Conservation (phyloP, 257 asterid genomes). For the Hygrophila difformis region DNA sequence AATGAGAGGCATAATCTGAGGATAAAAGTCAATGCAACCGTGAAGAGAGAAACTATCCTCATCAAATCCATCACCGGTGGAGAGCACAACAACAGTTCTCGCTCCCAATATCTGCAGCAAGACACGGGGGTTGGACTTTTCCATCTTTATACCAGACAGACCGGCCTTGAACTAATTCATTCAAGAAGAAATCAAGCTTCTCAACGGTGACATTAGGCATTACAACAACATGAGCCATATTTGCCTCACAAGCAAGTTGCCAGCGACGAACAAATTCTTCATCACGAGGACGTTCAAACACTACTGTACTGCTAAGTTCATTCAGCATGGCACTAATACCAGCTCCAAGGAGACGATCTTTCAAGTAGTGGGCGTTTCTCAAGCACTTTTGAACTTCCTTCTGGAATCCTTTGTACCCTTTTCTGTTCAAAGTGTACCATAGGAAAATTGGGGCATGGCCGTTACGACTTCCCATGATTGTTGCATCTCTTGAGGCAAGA, state of each 20-base stretch:
- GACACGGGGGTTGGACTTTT: slow-evolving; percentile 57
- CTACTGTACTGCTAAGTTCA: slow-evolving; percentile 93
- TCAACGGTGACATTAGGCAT: slow-evolving; percentile 79
- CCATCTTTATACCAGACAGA: slow-evolving; percentile 57
- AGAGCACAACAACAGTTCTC: slow-evolving; percentile 44
- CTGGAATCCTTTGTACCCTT: slow-evolving; percentile 92
- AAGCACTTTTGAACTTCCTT: slow-evolving; percentile 95
- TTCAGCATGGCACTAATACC: slow-evolving; percentile 89
- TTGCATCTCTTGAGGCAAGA: slow-evolving; percentile 96
- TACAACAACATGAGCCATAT: slow-evolving; percentile 83
- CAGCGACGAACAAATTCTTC: slow-evolving; percentile 87
- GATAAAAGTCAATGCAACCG: too few relatives aligned
- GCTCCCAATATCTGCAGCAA: slow-evolving; percentile 68
- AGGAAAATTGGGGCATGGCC: slow-evolving; percentile 97
- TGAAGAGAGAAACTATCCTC: too few relatives aligned
- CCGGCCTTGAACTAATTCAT: slow-evolving; percentile 51
- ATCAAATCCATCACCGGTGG: slow-evolving; percentile 27
- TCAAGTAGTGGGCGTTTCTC: slow-evolving; percentile 85
- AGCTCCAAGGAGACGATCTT: slow-evolving; percentile 56
- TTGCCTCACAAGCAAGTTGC: slow-evolving; percentile 94
- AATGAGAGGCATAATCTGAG: too few relatives aligned
- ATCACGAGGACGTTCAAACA: slow-evolving; percentile 85
- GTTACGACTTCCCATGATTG: slow-evolving; percentile 97
- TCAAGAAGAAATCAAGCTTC: slow-evolving; percentile 69
- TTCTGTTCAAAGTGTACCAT: slow-evolving; percentile 87